phyloP scores from a whole-genome alignment of 768 basidiomycete genomes.

The Butyriboletus loyo region DNA sequence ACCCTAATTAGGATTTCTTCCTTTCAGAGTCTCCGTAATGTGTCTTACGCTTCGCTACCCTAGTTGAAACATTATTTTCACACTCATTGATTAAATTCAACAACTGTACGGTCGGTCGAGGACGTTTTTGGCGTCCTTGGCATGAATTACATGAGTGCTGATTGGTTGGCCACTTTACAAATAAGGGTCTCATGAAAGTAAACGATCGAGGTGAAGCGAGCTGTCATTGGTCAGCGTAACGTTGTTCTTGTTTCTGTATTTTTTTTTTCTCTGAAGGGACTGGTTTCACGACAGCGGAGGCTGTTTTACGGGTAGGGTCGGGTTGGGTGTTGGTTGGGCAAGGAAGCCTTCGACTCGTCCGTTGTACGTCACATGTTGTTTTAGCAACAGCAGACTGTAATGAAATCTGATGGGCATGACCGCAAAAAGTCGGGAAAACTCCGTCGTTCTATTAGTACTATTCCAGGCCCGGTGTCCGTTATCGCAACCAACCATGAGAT shows the following conservation, averaged over 20 bases:
- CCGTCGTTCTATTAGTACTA: neutral
- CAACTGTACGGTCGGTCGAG: neutral
- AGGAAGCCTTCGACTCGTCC: neutral
- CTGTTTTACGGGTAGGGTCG: neutral
- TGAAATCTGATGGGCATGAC: too few relatives aligned
- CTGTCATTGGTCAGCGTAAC: too few relatives aligned
- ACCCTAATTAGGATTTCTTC: constrained; percentile 7
- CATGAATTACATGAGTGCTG: neutral
- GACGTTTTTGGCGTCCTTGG: neutral
- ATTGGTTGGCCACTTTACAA: neutral
- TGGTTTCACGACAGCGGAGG: neutral
- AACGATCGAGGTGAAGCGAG: too few relatives aligned
- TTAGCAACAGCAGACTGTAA: too few relatives aligned
- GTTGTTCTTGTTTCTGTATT: neutral
- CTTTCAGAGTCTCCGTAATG: neutral
- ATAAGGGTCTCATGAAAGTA: too few relatives aligned
- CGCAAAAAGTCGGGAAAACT: too few relatives aligned
- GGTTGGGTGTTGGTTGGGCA: neutral
- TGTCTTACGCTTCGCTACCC: constrained; percentile 7
- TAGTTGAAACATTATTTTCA: neutral
- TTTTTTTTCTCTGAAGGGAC: neutral
- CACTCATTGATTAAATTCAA: constrained; percentile 1
- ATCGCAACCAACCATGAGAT: neutral
- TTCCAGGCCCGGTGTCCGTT: neutral
- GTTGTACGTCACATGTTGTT: constrained; percentile 10